Evolutionary conservation across 2,329 filamentous ascomycete species (phyloP).

Genomic region (Talaromyces sp.): DNA sequence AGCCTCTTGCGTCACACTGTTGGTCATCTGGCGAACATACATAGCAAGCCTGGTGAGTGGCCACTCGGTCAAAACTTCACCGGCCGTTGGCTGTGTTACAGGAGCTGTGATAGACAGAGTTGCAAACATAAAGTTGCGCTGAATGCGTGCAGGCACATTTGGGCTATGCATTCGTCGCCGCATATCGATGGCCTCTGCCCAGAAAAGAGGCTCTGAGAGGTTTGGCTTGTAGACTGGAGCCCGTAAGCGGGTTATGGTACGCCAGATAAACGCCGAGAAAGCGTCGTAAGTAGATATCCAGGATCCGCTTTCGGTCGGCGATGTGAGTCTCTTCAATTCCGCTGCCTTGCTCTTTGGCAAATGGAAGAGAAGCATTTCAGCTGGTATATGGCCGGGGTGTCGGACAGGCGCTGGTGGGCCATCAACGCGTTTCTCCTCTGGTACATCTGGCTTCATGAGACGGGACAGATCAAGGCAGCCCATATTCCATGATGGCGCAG

Average conservation of each 20-base stretch:
- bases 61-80: conserved; percentile 40
- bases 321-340: conserved; percentile 43
- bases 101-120: conserved; percentile 9
- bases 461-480: conserved; percentile 40
- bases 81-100: conserved; percentile 11
- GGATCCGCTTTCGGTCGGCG: conserved; percentile 32
- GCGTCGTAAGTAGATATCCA: conserved; percentile 55
- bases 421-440: conserved; percentile 26
- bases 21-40: conserved; percentile 43
- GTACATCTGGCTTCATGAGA: conserved; percentile 32
- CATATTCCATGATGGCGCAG: conserved; percentile 41
- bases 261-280: conserved; percentile 49
- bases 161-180: conserved; percentile 38
- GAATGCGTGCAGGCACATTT: conserved; percentile 35
- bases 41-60: conserved; percentile 39
- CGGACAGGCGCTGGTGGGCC: conserved; percentile 12
- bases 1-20: conserved; percentile 36
- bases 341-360: conserved; percentile 49
- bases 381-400: conserved; percentile 14
- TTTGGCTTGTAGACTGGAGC: conserved; percentile 38
- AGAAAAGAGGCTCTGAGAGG: conserved; percentile 31
- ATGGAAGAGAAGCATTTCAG: conserved; percentile 44
- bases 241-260: conserved; percentile 40
- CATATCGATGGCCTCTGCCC: conserved; percentile 47
- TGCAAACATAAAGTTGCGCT: conserved; percentile 42